Evolutionary conservation across 225 moss, liverwort and hornwort genomes (phyloP).

Genomic region (Anthoceros angustus): DNA sequence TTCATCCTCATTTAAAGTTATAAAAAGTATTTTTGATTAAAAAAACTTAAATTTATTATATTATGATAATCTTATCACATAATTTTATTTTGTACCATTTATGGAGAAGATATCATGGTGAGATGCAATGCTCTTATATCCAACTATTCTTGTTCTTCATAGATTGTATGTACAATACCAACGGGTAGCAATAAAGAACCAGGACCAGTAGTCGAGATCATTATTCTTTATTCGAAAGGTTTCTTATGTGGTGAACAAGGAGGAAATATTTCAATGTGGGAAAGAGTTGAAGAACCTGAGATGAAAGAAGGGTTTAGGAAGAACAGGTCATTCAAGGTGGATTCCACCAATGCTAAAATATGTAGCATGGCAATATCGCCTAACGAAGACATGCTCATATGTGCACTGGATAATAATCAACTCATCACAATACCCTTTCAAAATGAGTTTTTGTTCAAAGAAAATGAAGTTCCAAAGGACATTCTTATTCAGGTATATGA

Average conservation of each 20-base stretch:
- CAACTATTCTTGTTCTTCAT: neutral
- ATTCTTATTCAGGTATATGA: constrained; percentile 41
- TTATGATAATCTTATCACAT: too few species aligned
- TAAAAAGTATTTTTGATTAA: too few species aligned
- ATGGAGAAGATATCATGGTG: neutral
- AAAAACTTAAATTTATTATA: too few species aligned
- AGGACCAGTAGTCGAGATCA: constrained; percentile 24
- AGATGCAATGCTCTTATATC: neutral
- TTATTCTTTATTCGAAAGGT: constrained; percentile 83
- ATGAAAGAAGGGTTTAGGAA: constrained; percentile 43
- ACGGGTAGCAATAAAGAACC: constrained; percentile 21
- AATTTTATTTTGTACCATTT: too few species aligned
- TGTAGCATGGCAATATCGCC: constrained; percentile 43
- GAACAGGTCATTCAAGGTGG: constrained; percentile 53
- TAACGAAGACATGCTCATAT: constrained; percentile 50
- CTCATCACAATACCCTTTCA: constrained; percentile 55
- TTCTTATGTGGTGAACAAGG: constrained; percentile 52
- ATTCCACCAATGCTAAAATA: constrained; percentile 37
- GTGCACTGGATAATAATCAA: constrained; percentile 55
- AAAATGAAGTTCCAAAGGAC: constrained; percentile 71
- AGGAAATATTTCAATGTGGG: constrained; percentile 40
- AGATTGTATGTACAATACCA: constrained; percentile 55
- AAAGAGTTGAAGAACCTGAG: constrained; percentile 50
- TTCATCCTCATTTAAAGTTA: too few species aligned
- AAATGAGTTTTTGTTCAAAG: constrained; percentile 70